Evolutionary conservation across 1,139 yeast species (phyloP), one percentile per base, ranked within the genome.

Genomic region (Candida tetrigidarum): DNA sequence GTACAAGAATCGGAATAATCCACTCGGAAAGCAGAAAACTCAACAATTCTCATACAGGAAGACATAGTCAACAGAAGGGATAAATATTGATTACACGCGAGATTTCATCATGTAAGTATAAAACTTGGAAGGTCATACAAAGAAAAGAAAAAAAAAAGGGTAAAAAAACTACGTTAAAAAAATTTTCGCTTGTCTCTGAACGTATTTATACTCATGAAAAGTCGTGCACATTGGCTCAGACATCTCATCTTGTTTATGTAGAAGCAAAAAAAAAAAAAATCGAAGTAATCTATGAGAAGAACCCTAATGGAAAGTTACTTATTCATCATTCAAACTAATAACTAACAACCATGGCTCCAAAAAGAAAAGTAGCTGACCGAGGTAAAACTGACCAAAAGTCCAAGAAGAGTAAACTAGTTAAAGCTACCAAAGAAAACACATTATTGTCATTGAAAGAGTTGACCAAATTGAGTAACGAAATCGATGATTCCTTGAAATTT

Each of bases 101-200:
- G 81, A 71, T 70, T 73, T 80, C 84, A 80, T 80, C 84, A 80
- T 79, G 59, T 66, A 37, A 58, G 72, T 74, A 71, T 78, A 78
- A 75, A 75, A 74, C 79, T 69, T 74, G 79, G 80, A 73, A 74
- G 79, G 80, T 74, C 78, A 72, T 73, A 67, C 57, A 57, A 62
- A 57, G 60, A 61, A 48, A 37, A 37, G 42, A 48, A 37, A 42
- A 14, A 25, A 37, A 41, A 28, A 41, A 40, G 26, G 35, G 39
- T 29, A 34, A 41, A 28, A 33, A 29, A 26, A 37, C 11, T 18
- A 41, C 5, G 22, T n/a, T n/a, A n/a, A n/a, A 36, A 41, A 42
- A 41, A 46, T 26, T 40, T 32, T 18, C 27, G 23, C 35, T 39
- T 28, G 28, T 3, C n/a, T 25, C 10, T 4, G 14, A 16, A 11